These are phyloP conservation scores for Quercus tomentella DNA, from an alignment of 331 rosid genomes.

Conservation along the genomic window DNA sequence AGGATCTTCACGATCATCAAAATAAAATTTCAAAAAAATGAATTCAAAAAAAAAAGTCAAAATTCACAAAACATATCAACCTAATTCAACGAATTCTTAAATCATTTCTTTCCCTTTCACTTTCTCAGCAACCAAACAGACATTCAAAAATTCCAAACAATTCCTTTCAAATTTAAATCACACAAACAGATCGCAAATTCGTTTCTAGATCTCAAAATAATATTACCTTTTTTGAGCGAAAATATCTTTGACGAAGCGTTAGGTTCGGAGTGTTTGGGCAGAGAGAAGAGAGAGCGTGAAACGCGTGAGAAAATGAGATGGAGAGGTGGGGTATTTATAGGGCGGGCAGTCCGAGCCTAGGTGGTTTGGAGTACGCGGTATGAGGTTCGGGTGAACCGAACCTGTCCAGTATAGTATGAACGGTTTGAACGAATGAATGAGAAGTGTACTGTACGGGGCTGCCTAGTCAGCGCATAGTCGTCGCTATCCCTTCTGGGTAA, in stretches of 20 bases:
- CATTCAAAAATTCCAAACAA: not conserved
- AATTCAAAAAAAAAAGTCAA: not conserved
- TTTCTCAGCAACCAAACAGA: slow-evolving; percentile 11
- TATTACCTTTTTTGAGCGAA: slow-evolving; percentile 15
- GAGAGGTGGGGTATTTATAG: slow-evolving; percentile 6
- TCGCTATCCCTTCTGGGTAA: not conserved
- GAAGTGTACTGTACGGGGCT: not conserved
- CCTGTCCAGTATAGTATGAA: not conserved
- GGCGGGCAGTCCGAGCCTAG: slow-evolving; percentile 25
- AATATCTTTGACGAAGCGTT: not conserved
- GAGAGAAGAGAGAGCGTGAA: slow-evolving; percentile 7
- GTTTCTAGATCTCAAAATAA: too few species aligned
- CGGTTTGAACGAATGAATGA: too few species aligned
- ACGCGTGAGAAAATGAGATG: not conserved
- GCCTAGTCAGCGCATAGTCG: not conserved
- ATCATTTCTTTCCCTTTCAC: not conserved
- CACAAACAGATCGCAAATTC: not conserved
- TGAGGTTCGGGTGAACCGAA: slow-evolving; percentile 1
- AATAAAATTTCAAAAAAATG: too few species aligned
- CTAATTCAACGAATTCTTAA: too few species aligned
- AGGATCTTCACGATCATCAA: too few species aligned
- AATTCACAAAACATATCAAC: not conserved
- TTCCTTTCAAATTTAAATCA: too few species aligned
- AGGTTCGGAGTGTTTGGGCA: not conserved
- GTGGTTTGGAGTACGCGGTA: slow-evolving; percentile 22